Percentiles rank a stretch among this genome's conserved stretches.
phyloP scores from a whole-genome alignment of 768 basidiomycete species.

The Xerocomus brunneocitrinus region DNA sequence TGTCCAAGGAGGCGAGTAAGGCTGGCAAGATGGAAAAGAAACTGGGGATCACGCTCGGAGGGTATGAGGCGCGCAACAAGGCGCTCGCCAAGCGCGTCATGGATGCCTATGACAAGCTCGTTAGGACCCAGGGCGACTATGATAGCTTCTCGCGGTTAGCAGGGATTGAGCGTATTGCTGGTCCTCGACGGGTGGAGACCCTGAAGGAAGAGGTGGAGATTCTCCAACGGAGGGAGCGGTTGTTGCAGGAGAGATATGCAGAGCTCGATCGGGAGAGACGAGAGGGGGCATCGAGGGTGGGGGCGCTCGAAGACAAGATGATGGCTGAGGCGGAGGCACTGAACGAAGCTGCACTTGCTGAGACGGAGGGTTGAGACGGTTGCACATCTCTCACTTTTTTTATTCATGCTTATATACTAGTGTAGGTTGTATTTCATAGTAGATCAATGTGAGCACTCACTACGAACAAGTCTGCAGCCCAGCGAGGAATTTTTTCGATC shows the following conservation, averaged over 20 bases:
- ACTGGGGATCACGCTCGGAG: conserved; percentile 80
- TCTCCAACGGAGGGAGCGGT: conserved; percentile 70
- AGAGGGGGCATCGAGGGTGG: conserved; percentile 55
- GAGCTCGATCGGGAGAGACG: conserved; percentile 71
- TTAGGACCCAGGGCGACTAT: conserved; percentile 61
- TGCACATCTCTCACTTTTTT: neutral
- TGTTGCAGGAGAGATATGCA: conserved; percentile 79
- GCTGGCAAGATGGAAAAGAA: conserved; percentile 89
- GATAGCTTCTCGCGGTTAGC: conserved; percentile 76
- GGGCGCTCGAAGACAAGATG: conserved; percentile 74
- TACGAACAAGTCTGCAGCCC: neutral
- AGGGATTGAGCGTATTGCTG: conserved; percentile 66
- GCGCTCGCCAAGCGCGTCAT: conserved; percentile 59
- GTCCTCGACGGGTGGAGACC: conserved; percentile 71
- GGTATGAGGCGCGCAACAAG: conserved; percentile 76
- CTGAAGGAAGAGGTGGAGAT: conserved; percentile 84
- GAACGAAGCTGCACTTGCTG: conserved; percentile 71
- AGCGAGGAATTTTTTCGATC: neutral
- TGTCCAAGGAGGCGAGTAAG: conserved; percentile 78
- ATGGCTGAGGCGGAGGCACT: conserved; percentile 81
- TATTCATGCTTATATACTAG: conserved; percentile 8
- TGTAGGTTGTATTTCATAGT: neutral
- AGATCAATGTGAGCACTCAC: neutral
- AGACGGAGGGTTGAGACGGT: conserved; percentile 42
- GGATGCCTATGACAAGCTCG: conserved; percentile 68